Percentiles rank a stretch among this genome's conserved stretches.
Evolutionary conservation across 2,329 filamentous ascomycete species (phyloP).

Genomic region (Xylariaceae sp.): DNA sequence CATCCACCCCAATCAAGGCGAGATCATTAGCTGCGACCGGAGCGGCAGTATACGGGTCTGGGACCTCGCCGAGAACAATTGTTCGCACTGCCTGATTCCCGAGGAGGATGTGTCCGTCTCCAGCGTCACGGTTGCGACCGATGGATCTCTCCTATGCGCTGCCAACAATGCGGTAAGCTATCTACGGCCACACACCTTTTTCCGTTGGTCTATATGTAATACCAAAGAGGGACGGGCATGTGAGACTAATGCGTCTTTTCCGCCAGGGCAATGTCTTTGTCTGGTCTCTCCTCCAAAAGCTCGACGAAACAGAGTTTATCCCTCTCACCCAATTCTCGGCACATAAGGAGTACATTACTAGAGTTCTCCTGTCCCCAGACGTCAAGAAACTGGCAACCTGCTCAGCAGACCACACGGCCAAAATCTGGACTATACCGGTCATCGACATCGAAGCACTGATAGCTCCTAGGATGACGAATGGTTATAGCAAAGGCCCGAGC

Average conservation of each 20-base stretch:
- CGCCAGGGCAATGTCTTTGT: constrained; percentile 89
- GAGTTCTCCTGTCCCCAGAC: constrained; percentile 85
- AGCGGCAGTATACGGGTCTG: constrained; percentile 90
- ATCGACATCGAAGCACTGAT: constrained; percentile 13
- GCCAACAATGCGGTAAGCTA: constrained; percentile 76
- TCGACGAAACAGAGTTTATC: constrained; percentile 76
- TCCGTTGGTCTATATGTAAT: not conserved
- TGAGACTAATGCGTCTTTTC: not conserved
- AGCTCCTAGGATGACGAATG: constrained; percentile 10
- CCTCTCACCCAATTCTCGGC: constrained; percentile 86
- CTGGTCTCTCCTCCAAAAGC: constrained; percentile 84
- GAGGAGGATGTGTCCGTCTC: constrained; percentile 93
- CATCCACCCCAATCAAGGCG: constrained; percentile 98
- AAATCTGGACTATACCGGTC: constrained; percentile 68
- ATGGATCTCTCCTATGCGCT: constrained; percentile 87
- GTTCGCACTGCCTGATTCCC: constrained; percentile 91
- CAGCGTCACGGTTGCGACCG: constrained; percentile 92
- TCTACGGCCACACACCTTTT: not conserved
- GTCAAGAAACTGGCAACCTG: constrained; percentile 93
- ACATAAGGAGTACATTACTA: constrained; percentile 88
- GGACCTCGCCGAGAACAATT: constrained; percentile 96
- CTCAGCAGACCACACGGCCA: constrained; percentile 87
- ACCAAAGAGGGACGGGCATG: not conserved
- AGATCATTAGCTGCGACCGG: constrained; percentile 94
- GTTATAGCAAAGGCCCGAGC: not conserved